phyloP scores from a whole-genome alignment of 768 basidiomycete species.

The Phallus indusiatus region DNA sequence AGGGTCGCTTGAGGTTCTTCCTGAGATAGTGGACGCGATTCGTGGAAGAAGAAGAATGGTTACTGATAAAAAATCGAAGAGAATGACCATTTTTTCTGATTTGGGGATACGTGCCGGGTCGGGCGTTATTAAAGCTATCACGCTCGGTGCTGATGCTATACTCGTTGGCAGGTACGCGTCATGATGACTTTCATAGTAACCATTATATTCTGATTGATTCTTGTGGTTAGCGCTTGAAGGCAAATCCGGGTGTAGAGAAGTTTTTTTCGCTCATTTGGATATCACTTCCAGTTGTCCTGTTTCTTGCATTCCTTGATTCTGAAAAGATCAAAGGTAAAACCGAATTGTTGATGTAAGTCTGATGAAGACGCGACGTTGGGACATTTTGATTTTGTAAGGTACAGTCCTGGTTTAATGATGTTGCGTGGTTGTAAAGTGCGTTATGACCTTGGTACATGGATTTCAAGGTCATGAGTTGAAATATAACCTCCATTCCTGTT shows the following conservation, averaged over 20 bases:
- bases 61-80: constrained; percentile 9
- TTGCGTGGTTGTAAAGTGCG: too few relatives aligned
- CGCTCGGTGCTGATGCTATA: too few relatives aligned
- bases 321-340: too few relatives aligned
- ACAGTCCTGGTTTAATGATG: constrained; percentile 25
- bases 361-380: constrained; percentile 18
- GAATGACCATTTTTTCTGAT: constrained; percentile 43
- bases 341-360: constrained; percentile 22
- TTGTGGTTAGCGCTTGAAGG: constrained; percentile 45
- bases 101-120: too few relatives aligned
- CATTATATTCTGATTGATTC: constrained; percentile 25
- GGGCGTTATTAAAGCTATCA: too few relatives aligned
- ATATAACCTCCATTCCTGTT: too few relatives aligned
- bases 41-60: constrained; percentile 25
- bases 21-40: too few relatives aligned
- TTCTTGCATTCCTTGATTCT: constrained; percentile 26
- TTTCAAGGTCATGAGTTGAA: too few relatives aligned
- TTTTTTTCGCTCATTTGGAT: constrained; percentile 39
- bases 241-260: constrained; percentile 39
- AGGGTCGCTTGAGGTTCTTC: constrained; percentile 38
- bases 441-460: too few relatives aligned
- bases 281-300: too few relatives aligned
- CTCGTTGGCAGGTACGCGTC: too few relatives aligned
- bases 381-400: constrained; percentile 4
- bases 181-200: constrained; percentile 36